Evolutionary conservation across 805 yeast species (phyloP), one percentile per base, ranked within the genome.

Genomic region (Monosporozyma siamensis): DNA sequence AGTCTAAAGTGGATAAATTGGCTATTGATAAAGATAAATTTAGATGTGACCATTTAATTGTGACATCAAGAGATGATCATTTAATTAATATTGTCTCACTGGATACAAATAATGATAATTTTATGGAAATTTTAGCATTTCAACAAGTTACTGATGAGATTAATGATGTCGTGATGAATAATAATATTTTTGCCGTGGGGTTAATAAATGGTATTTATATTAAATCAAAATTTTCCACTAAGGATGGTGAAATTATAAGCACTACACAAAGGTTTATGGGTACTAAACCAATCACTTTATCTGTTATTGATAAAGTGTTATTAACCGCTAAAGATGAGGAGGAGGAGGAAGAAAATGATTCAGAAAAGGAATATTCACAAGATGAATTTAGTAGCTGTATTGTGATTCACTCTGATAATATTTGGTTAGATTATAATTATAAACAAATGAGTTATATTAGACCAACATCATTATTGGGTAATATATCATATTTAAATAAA

Each of bases 181-280:
- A 43, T 7, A 35, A 35, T 18, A 18, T 7, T 10, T 70, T 84
- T 9, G 94, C 88, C 59, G 72, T 87, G 39, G 97, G 97, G 1
- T 70, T 88, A 69, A 72, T 65, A n/a, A 85, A 79, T 58, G 97
- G 97, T 17, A 76, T 89, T 1, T 86, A 82, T 62, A 78, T 80
- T 2, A 66, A 80, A 14, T 74, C 86, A 0, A 62, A 66, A 5
- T 27, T 47, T 31, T 86, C 83, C 53, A 54, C 58, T 0, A 52
- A 64, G 4, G 68, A 80, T 3, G 96, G 95, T 3, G 70, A 76
- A 17, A 57, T 82, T 11, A 65, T 74, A 1, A 80, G 82, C 48
- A 75, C 87, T 1, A 68, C 82, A 51, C 75, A 78, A 14, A 78
- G 80, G 53, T 87, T 82, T 54, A 58, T 86, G 23, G 97, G 97